These are phyloP conservation scores for Candida schatavii DNA, from an alignment of 805 yeast genomes.

Conservation along the genomic window DNA sequence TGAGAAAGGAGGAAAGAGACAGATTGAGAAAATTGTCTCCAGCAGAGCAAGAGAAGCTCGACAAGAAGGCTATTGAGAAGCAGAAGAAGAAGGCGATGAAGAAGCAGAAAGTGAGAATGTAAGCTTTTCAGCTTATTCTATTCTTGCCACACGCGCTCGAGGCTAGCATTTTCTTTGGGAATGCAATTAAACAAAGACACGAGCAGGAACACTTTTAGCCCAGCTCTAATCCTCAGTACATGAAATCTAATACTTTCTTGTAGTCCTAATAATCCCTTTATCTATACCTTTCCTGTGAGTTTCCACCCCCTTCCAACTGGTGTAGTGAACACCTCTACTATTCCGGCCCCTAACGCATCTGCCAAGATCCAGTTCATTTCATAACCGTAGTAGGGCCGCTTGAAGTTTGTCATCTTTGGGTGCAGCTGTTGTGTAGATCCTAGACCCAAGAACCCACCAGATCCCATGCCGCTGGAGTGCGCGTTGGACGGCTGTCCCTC, in stretches of 20 bases:
- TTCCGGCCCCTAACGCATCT: conserved; percentile 50
- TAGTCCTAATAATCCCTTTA: too few relatives aligned
- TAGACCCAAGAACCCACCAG: not conserved
- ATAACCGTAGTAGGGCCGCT: conserved; percentile 50
- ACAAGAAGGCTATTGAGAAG: conserved; percentile 76
- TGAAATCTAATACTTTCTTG: too few relatives aligned
- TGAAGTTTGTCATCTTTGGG: conserved; percentile 35
- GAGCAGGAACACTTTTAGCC: too few relatives aligned
- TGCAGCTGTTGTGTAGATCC: not conserved
- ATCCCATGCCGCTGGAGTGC: conserved; percentile 1
- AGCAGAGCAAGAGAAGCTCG: conserved; percentile 76
- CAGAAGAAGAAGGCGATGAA: conserved; percentile 71
- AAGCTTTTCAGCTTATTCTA: conserved; percentile 5
- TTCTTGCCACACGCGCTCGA: not conserved
- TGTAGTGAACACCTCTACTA: conserved; percentile 50
- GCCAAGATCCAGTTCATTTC: conserved; percentile 50
- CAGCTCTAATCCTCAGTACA: too few relatives aligned
- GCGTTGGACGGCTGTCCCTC: conserved; percentile 31
- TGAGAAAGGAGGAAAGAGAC: conserved; percentile 63
- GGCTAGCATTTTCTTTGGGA: not conserved
- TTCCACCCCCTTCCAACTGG: conserved; percentile 60
- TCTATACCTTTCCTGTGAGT: conserved; percentile 46
- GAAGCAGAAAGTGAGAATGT: conserved; percentile 51
- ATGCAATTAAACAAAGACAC: too few relatives aligned
- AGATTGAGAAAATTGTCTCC: conserved; percentile 56